Evolutionary conservation across 2,329 filamentous ascomycete species (phyloP).

Genomic region (Colletotrichum simmondsii): DNA sequence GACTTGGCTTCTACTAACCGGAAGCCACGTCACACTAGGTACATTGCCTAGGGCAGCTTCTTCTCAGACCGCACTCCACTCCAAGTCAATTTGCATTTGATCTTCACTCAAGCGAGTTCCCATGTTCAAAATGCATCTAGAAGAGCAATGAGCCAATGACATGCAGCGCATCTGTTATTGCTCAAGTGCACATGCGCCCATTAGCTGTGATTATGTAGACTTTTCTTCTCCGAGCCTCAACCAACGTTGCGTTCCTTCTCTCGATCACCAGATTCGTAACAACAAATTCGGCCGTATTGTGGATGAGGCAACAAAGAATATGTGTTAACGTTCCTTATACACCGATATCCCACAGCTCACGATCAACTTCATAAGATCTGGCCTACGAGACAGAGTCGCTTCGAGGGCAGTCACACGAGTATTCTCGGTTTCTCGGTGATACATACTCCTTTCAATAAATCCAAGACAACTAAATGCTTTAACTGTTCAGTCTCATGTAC

Average conservation of each 20-base stretch:
- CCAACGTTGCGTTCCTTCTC: neutral
- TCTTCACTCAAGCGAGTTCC: neutral
- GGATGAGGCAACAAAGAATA: neutral
- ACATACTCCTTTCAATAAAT: neutral
- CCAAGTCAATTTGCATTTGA: neutral
- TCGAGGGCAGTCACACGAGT: neutral
- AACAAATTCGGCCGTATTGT: neutral
- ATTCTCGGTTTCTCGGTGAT: neutral
- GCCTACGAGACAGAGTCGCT: neutral
- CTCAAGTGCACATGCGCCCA: neutral
- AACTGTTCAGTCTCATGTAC: neutral
- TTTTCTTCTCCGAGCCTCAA: neutral
- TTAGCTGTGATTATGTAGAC: neutral
- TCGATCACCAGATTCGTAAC: neutral
- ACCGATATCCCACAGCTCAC: neutral
- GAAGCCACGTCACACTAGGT: neutral
- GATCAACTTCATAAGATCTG: neutral
- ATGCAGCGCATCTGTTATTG: neutral
- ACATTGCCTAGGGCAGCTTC: neutral
- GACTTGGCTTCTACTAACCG: neutral
- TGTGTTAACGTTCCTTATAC: neutral
- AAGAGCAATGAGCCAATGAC: neutral
- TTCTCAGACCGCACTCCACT: neutral
- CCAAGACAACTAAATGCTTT: neutral
- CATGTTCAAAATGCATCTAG: too few species aligned